Evolutionary conservation across 768 basidiomycete species (phyloP), one percentile per base, ranked within the genome.

Genomic region (Trametopsis cervina): DNA sequence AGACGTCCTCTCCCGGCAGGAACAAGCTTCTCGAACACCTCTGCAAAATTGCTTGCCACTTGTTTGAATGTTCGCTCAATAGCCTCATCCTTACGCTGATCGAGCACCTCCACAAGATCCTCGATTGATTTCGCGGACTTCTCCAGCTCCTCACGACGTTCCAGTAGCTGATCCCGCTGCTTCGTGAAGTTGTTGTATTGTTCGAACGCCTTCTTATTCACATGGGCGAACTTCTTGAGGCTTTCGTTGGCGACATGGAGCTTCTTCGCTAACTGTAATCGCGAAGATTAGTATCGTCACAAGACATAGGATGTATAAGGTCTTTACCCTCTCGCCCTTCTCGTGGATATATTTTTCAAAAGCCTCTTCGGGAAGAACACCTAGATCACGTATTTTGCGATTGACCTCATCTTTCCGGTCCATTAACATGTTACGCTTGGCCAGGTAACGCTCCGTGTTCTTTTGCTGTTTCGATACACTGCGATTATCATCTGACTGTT

Each of bases 151-250:
- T 90, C 86, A 7, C 93, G 79, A 3, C 96, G 85, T 51, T 83
- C 75, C 37, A 88, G 64, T 3, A 97, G 78, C 57, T 92, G 87
- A 61, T 98, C 94, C 1, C 94, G 85, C 64, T 98, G 95, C 62
- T 95, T 97, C 6, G 94, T 96, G 65, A 98, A 98, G 62, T 91
- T 94, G 63, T 80, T 89, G 71, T 96, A 98, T 64, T 98, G 95
- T 63, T 99, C 96, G 61, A 95, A 95, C 1, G 95, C 96, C 61
- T 98, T 97, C 75, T 99, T 99, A 74, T 99, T 99, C 53, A 98
- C 95, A 61, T 97, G 93, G 0, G 92, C 89, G 59, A 94, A 99
- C 64, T 93, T 95, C 65, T 96, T 95, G 57, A 99, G 71, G 22
- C 81, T 79, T 60, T 98, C 94, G 60, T 97, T 96, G 52, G 93